These are phyloP conservation scores for Gelatoporia subvermispora DNA, from an alignment of 768 basidiomycete genomes.

Conservation along the genomic window DNA sequence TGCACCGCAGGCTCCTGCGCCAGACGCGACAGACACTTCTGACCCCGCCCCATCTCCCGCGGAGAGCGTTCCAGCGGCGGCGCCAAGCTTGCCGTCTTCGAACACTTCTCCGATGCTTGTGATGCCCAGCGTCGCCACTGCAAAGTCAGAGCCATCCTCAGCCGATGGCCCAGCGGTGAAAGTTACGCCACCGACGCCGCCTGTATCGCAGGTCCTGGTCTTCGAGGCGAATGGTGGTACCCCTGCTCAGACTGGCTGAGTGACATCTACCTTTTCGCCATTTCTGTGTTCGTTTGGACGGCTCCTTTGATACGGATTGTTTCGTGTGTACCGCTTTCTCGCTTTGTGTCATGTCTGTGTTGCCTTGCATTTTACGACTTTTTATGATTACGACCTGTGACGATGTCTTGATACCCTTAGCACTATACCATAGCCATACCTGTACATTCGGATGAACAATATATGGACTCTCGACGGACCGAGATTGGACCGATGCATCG, in stretches of 20 bases:
- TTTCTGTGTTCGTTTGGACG: too few relatives aligned
- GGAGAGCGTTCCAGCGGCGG: constrained; percentile 1
- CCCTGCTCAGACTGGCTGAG: too few relatives aligned
- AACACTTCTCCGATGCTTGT: constrained; percentile 5
- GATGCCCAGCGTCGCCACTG: constrained; percentile 1
- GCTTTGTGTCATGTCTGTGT: too few relatives aligned
- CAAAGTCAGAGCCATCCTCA: constrained; percentile 1
- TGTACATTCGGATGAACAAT: too few relatives aligned
- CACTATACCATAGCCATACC: too few relatives aligned
- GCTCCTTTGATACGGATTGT: too few relatives aligned
- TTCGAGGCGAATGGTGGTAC: too few relatives aligned
- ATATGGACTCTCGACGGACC: too few relatives aligned
- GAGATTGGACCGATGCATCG: too few relatives aligned
- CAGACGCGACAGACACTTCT: not conserved
- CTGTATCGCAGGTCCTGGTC: constrained; percentile 4
- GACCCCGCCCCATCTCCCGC: not conserved
- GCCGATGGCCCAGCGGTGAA: constrained; percentile 11
- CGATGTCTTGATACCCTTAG: not conserved
- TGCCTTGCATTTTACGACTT: not conserved
- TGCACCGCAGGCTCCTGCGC: not conserved
- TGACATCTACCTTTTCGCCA: too few relatives aligned
- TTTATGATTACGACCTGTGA: constrained; percentile 9
- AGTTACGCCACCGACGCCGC: constrained; percentile 17
- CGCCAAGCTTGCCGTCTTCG: constrained; percentile 1
- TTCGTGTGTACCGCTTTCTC: too few relatives aligned